These are phyloP conservation scores for Gonium pectorale DNA, from an alignment of 139 green algal species.

Conservation along the genomic window DNA sequence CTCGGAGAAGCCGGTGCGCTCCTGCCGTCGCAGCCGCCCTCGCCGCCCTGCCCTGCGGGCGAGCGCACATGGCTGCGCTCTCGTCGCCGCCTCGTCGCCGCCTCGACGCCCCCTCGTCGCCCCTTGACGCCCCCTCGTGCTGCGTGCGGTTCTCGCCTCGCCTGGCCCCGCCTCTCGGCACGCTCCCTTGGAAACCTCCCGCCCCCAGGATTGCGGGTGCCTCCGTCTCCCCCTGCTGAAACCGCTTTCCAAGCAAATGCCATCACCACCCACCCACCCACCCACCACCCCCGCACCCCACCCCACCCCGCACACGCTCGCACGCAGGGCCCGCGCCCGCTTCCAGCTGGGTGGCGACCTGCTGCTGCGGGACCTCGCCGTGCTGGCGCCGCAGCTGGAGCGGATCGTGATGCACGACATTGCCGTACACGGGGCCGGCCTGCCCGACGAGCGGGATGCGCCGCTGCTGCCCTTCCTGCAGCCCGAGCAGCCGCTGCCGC, in stretches of 20 bases:
- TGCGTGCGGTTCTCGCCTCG: too few species aligned
- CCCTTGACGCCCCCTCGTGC: too few species aligned
- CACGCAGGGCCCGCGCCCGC: constrained; percentile 7
- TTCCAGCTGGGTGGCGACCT: constrained; percentile 34
- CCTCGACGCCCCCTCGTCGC: too few species aligned
- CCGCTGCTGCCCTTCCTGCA: constrained; percentile 6
- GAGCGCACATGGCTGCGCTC: too few species aligned
- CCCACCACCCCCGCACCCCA: neutral
- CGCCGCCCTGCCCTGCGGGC: too few species aligned
- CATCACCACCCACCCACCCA: neutral
- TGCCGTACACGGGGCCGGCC: constrained; percentile 13
- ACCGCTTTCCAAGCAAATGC: neutral
- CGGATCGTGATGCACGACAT: neutral
- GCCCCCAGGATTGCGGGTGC: too few species aligned
- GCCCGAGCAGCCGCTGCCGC: neutral
- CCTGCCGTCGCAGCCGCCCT: too few species aligned
- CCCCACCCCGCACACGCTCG: neutral
- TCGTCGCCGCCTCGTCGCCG: too few species aligned
- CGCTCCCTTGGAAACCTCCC: too few species aligned
- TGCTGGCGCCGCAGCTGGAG: constrained; percentile 10
- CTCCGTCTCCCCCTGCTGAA: too few species aligned
- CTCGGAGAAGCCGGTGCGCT: too few species aligned
- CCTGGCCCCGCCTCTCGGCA: too few species aligned
- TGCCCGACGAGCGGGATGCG: constrained; percentile 15
- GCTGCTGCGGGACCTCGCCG: constrained; percentile 34